Base-by-base conservation (phyloP, 2,329 filamentous ascomycete species). In the Fusarium ramigenum region DNA sequence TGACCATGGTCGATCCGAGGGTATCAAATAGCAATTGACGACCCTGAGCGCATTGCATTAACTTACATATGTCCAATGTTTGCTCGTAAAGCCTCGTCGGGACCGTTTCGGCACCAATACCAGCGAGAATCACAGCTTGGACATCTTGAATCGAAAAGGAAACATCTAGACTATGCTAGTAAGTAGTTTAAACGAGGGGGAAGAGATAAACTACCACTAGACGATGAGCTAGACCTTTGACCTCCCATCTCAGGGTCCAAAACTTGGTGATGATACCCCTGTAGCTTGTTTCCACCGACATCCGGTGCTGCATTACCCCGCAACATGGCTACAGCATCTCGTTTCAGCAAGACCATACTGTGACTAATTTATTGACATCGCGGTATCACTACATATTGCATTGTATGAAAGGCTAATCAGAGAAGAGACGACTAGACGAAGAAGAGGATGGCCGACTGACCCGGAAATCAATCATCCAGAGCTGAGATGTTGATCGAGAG, bases 211-310 rank as follows among this genome's bases (percentile, higher is more conserved):
- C 14, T n/a, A 53, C 28, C 14, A 2, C 23, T 21, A 37, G 14
- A 28, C 14, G 5, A 2, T 0, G 25, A 21, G 9, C 2, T 53
- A 21, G n/a, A 9, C 14, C 14, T 53, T 21, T 0, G 0, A 39
- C 14, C 5, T 18, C 10, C 18, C 19, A 28, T 28, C 23, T 54
- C 23, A 30, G 34, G 14, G 19, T n/a, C 34, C 50, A n/a, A 30
- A 18, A 40, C 23, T 7, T 10, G 2, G 14, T 16, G 18, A 40
- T n/a, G 5, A 30, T 16, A 18, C 50, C 50, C 23, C 23, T 54
- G 50, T 28, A 28, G 9, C 36, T 5, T 37, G 36, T 9, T 19
- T 37, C 34, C 50, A 28, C 50, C 50, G 23, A 54, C 34, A 54
- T 40, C 50, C 34, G 50, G 19, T 40, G n/a, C 50, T 54, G 23